Base-by-base conservation (phyloP, 2,329 filamentous ascomycete genomes). In the Mollisia scopiformis region DNA sequence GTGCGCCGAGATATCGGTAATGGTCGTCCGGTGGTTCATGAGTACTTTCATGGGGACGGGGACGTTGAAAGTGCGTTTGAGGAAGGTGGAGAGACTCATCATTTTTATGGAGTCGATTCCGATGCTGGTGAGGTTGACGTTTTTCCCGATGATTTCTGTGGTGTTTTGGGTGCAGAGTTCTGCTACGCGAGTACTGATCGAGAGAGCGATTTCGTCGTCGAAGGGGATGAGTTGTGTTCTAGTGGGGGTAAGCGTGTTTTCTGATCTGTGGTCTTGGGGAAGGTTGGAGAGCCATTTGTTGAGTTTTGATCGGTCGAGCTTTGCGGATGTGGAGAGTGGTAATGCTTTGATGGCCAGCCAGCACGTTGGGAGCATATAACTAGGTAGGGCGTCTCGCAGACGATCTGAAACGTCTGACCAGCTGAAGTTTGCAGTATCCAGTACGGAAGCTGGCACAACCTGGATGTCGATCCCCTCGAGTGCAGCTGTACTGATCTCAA, bases 101-200 rank as follows among this genome's bases (percentile, higher is more conserved):
- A 62, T 43, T 28, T 62, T 62, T 31, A 62, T 62, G 8, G 59
- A 62, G 30, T 59, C 55, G 13, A 62, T 62, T 10, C 59, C 59
- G 7, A 37, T 46, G 37, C 37, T 52, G 14, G 41, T 37, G 4
- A 62, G n/a, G 8, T 52, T 58, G 2, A 55, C 21, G 43, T 62
- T 56, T 14, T 28, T 35, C 3, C 41, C 59, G 14, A 50, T 6
- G 27, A 62, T 59, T 19, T 21, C 14, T 5, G 16, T 52, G 10
- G 31, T 28, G 25, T 31, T 30, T 30, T 8, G 25, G 8, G 28
- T 28, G 3, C 6, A 4, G n/a, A 52, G 25, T 3, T 33, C 27
- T 30, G 49, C 49, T 13, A 52, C 14, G 3, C 3, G 3, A 11
- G 13, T 10, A 28, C 23, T 31, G 25, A 52, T 52, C 19, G 25